Percentiles rank a stretch among this genome's conserved stretches.
These are phyloP conservation scores for Astrephomene gubernaculifera DNA, from an alignment of 139 green algal genomes.

Conservation along the genomic window DNA sequence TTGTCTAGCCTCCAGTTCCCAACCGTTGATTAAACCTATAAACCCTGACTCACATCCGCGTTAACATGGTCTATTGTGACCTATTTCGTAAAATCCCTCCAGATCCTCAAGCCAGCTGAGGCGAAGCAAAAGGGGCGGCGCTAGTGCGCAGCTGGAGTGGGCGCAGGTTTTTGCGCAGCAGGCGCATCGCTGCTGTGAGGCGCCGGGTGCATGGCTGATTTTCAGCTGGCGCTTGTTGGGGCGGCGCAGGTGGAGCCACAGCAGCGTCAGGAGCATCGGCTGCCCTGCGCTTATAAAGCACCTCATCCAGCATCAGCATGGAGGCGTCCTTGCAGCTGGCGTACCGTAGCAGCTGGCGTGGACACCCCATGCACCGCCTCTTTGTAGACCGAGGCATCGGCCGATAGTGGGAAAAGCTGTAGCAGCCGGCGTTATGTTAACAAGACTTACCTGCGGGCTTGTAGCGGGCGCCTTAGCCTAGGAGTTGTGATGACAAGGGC, in stretches of 20 bases:
- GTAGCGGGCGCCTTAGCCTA: background rate
- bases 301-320: too few relatives aligned
- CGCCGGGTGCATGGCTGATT: too few relatives aligned
- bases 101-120: constrained; percentile 97
- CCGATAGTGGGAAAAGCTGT: background rate
- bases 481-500: background rate
- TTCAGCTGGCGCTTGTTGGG: background rate
- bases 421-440: background rate
- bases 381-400: background rate
- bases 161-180: background rate
- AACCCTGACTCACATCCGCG: too few relatives aligned
- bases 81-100: constrained; percentile 19
- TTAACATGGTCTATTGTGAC: background rate
- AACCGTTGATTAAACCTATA: background rate
- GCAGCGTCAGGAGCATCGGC: too few relatives aligned
- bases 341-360: background rate
- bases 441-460: background rate
- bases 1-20: too few relatives aligned
- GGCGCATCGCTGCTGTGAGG: background rate
- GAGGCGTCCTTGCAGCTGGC: background rate
- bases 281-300: too few relatives aligned
- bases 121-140: constrained; percentile 68
- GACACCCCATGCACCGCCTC: background rate
- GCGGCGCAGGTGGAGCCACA: background rate
- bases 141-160: background rate